These are phyloP conservation scores for Botrytis cinerea DNA, from an alignment of 2,329 filamentous ascomycete species.

Conservation along the genomic window DNA sequence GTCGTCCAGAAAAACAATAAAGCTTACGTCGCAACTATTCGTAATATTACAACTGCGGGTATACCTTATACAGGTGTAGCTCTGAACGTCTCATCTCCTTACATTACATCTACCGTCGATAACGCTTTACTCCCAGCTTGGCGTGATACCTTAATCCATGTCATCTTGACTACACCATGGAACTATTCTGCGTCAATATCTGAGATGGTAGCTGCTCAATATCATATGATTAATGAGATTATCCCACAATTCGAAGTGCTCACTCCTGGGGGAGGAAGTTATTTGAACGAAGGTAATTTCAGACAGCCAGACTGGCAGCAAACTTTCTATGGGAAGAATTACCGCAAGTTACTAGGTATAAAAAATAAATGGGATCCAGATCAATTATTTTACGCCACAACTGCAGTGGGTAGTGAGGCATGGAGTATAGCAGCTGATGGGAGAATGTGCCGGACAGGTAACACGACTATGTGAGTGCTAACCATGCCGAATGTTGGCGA, in stretches of 20 bases:
- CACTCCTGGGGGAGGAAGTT: constrained; percentile 48
- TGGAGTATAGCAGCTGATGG: constrained; percentile 49
- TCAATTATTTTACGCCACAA: constrained; percentile 50
- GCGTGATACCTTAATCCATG: constrained; percentile 44
- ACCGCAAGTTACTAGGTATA: constrained; percentile 45
- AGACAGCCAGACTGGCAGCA: constrained; percentile 47
- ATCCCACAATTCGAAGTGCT: constrained; percentile 43
- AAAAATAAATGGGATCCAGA: constrained; percentile 55
- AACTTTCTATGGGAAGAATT: constrained; percentile 52
- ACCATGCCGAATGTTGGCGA: neutral
- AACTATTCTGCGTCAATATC: constrained; percentile 40
- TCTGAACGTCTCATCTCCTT: constrained; percentile 38
- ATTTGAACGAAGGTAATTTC: constrained; percentile 56
- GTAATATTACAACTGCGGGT: constrained; percentile 41
- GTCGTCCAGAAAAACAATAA: constrained; percentile 38
- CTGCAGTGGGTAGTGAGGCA: constrained; percentile 54
- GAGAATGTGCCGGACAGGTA: constrained; percentile 43
- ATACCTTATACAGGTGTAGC: constrained; percentile 42
- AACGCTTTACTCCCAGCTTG: constrained; percentile 48
- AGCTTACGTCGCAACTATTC: constrained; percentile 34
- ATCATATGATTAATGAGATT: constrained; percentile 41
- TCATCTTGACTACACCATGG: constrained; percentile 42
- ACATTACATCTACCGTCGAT: constrained; percentile 29
- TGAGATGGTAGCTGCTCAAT: constrained; percentile 38
- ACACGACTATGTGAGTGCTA: neutral